Conservation (phyloP, 176 grass and related monocot genomes). For the Bromus sterilis region DNA sequence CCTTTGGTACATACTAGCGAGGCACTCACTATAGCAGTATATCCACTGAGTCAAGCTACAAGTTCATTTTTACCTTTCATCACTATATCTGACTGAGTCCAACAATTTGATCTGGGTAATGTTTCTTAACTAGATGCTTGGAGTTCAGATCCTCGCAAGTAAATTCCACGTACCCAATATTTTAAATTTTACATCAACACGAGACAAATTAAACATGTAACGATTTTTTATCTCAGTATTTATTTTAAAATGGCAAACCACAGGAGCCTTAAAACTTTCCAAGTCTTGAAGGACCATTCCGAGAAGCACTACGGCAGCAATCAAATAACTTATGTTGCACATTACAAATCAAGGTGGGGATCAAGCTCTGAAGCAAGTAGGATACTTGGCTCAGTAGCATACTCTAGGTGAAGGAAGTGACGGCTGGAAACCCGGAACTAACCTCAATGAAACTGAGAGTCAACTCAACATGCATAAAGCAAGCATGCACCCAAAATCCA, state of each 20-base stretch:
- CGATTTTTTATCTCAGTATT: background rate
- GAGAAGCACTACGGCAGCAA: background rate
- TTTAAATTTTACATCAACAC: background rate
- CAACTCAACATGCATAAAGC: background rate
- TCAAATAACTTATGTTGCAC: background rate
- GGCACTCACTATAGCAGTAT: background rate
- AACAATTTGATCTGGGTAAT: background rate
- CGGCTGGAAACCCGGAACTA: background rate
- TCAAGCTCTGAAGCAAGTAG: background rate
- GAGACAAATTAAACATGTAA: background rate
- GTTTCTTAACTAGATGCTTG: background rate
- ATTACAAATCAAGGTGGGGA: background rate
- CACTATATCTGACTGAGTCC: background rate
- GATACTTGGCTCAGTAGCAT: background rate
- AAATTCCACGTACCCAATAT: background rate
- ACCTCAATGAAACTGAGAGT: background rate
- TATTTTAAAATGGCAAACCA: background rate
- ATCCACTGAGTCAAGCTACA: background rate
- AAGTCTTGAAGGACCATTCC: background rate
- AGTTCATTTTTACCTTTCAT: background rate
- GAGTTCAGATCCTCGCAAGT: background rate
- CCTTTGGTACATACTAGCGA: background rate
- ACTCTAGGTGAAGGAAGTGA: background rate
- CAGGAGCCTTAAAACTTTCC: background rate
- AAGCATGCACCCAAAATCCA: background rate